A percentile compares a stretch with the other conserved stretches of the same genome.
Conservation (phyloP, 129 eudicot genomes). For the Sambucus nigra region DNA sequence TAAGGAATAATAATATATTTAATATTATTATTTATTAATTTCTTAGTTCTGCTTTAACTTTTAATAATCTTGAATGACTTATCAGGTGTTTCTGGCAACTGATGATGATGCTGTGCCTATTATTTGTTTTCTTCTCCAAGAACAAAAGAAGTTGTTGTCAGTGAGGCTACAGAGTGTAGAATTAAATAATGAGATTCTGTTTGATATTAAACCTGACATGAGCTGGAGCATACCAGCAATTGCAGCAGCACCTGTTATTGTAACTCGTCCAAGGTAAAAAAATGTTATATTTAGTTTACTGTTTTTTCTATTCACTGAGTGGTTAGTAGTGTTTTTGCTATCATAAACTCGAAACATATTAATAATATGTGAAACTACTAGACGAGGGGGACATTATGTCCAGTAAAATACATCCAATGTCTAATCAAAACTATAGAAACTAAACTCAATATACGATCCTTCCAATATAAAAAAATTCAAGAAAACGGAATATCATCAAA, state of each 20-base stretch:
- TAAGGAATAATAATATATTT: too few relatives aligned
- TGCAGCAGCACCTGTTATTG: conserved; percentile 88
- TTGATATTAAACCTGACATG: conserved; percentile 78
- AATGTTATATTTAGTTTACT: conserved; percentile 6
- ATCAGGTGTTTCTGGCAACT: conserved; percentile 84
- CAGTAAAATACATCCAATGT: too few relatives aligned
- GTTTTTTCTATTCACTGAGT: conserved; percentile 3
- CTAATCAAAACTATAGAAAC: too few relatives aligned
- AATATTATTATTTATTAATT: not conserved
- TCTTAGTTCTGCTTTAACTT: not conserved
- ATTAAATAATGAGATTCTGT: conserved; percentile 49
- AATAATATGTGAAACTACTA: too few relatives aligned
- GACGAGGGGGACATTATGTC: too few relatives aligned
- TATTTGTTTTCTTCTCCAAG: conserved; percentile 86
- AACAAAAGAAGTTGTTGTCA: conserved; percentile 68
- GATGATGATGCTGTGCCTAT: conserved; percentile 74
- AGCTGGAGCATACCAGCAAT: conserved; percentile 97
- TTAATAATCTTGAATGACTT: conserved; percentile 3
- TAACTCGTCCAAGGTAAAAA: conserved; percentile 77
- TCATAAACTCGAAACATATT: too few relatives aligned
- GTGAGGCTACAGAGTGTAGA: conserved; percentile 74
- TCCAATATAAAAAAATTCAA: too few relatives aligned
- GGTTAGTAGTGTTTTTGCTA: too few relatives aligned
- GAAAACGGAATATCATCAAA: too few relatives aligned
- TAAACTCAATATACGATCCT: too few relatives aligned